These are phyloP conservation scores for Phascolomyces articulosus DNA, from an alignment of 371 early-diverging fungal species.

Conservation along the genomic window DNA sequence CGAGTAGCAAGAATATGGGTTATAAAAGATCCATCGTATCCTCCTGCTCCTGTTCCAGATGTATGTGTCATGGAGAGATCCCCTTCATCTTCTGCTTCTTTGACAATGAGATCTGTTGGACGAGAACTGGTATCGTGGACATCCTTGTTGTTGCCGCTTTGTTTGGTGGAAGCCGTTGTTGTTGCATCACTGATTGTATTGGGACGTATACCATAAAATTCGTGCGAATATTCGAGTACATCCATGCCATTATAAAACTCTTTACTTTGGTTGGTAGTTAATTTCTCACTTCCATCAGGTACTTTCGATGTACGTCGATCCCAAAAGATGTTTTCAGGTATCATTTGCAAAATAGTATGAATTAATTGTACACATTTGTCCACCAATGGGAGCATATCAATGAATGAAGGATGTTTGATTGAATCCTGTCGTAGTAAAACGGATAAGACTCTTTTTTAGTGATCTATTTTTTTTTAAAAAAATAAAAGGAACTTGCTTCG, in stretches of 20 bases:
- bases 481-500: too few species aligned
- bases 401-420: constrained; percentile 24
- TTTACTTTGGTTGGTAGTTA: not conserved
- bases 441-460: too few species aligned
- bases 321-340: constrained; percentile 35
- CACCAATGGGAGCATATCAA: constrained; percentile 35
- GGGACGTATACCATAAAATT: constrained; percentile 33
- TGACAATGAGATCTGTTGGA: constrained; percentile 1
- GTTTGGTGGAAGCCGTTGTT: too few species aligned
- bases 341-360: constrained; percentile 24
- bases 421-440: constrained; percentile 15
- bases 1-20: constrained; percentile 18
- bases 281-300: constrained; percentile 1
- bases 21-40: constrained; percentile 5
- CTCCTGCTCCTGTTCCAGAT: not conserved
- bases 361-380: constrained; percentile 34
- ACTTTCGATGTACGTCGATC: constrained; percentile 27
- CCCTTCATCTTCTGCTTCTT: constrained; percentile 36
- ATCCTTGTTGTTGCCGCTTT: constrained; percentile 3
- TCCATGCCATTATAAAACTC: constrained; percentile 31
- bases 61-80: constrained; percentile 31
- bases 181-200: not conserved
- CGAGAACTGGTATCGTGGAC: too few species aligned
- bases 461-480: too few species aligned
- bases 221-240: constrained; percentile 40